Percentiles rank a stretch among this genome's conserved stretches.
These are phyloP conservation scores for Thalassiosira ordinaria DNA, from an alignment of 352 stramenopile species.

Conservation along the genomic window DNA sequence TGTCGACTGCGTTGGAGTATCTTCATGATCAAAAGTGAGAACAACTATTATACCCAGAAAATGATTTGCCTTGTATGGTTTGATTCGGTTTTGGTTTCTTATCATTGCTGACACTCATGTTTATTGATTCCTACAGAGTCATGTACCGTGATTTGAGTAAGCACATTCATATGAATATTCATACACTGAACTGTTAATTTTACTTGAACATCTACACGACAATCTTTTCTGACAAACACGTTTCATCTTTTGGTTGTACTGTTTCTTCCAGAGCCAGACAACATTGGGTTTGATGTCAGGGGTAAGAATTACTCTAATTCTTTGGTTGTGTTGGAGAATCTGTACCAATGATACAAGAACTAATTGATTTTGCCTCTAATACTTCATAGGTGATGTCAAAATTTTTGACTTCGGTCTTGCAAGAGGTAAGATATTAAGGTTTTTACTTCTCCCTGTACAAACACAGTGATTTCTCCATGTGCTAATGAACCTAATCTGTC, in stretches of 20 bases:
- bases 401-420: conserved; percentile 76
- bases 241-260: background rate
- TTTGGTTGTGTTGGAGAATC: too few relatives aligned
- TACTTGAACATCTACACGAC: too few relatives aligned
- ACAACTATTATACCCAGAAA: too few relatives aligned
- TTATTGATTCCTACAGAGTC: conserved; percentile 55
- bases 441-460: conserved; percentile 7
- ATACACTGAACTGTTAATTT: too few relatives aligned
- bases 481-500: background rate
- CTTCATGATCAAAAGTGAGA: conserved; percentile 79
- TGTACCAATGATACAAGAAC: too few relatives aligned
- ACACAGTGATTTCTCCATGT: conserved; percentile 14
- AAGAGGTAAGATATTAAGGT: conserved; percentile 31
- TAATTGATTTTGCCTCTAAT: too few relatives aligned
- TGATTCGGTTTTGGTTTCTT: background rate
- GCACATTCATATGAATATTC: too few relatives aligned
- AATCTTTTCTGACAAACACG: conserved; percentile 16
- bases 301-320: too few relatives aligned
- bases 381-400: conserved; percentile 64
- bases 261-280: conserved; percentile 63
- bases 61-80: too few relatives aligned
- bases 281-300: conserved; percentile 79
- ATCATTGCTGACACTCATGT: conserved; percentile 3
- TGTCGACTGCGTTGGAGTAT: conserved; percentile 78
- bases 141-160: conserved; percentile 84